A percentile compares a stretch with the other conserved stretches of the same genome.
Evolutionary conservation across 1,139 yeast species (phyloP).

Genomic region (Spathaspora sp.): DNA sequence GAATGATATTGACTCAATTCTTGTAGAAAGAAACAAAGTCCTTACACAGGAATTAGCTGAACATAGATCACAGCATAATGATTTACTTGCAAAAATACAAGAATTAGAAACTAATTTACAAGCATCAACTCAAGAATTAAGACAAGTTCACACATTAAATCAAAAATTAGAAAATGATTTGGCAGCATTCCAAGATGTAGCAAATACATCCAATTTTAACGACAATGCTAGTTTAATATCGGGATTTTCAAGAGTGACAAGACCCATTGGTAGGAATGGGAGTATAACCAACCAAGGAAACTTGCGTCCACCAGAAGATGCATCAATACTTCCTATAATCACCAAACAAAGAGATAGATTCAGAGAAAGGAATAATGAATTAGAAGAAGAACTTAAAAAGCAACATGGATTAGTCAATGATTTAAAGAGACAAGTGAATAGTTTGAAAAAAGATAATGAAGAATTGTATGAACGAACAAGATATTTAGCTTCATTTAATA

Average conservation of each 20-base stretch:
- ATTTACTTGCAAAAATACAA: slow-evolving; percentile 31
- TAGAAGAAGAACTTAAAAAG: slow-evolving; percentile 77
- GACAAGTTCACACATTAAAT: slow-evolving; percentile 44
- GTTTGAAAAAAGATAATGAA: slow-evolving; percentile 70
- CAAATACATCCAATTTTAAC: slow-evolving; percentile 34
- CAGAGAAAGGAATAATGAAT: slow-evolving; percentile 73
- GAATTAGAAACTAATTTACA: slow-evolving; percentile 41
- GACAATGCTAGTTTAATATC: slow-evolving; percentile 75
- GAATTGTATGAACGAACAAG: slow-evolving; percentile 81
- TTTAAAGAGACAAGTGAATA: slow-evolving; percentile 61
- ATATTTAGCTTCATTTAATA: slow-evolving; percentile 57
- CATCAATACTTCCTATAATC: slow-evolving; percentile 73
- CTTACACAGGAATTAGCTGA: slow-evolving; percentile 61
- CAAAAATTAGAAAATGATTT: slow-evolving; percentile 72
- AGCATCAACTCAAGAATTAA: slow-evolving; percentile 34
- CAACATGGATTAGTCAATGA: slow-evolving; percentile 55
- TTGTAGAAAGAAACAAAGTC: slow-evolving; percentile 59
- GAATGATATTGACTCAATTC: slow-evolving; percentile 40
- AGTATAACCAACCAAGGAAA: slow-evolving; percentile 34
- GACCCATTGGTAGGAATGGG: slow-evolving; percentile 25
- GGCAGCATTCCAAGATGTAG: slow-evolving; percentile 46
- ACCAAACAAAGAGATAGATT: slow-evolving; percentile 95
- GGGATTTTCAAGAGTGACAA: slow-evolving; percentile 49
- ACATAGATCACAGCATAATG: slow-evolving; percentile 53
- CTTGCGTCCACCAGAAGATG: slow-evolving; percentile 24